phyloP scores from a whole-genome alignment of 2,329 filamentous ascomycete species.

The Daldinia sp. region DNA sequence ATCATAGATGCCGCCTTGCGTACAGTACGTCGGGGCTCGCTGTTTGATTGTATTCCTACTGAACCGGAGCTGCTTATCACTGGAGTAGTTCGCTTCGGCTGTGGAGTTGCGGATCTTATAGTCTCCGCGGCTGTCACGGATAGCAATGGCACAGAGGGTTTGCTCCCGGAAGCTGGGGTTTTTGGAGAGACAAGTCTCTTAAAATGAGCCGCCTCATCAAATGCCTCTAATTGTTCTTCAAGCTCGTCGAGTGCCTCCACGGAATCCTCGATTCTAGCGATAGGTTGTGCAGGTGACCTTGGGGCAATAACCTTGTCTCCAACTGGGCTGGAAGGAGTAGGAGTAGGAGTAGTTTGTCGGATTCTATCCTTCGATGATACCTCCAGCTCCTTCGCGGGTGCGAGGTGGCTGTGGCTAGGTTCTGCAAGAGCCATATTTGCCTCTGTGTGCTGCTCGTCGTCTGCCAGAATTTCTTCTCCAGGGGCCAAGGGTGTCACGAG shows the following conservation, averaged over 20 bases:
- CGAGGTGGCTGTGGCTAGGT: slow-evolving; percentile 18
- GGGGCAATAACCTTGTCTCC: slow-evolving; percentile 47
- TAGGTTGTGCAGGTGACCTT: slow-evolving; percentile 45
- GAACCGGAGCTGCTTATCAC: slow-evolving; percentile 50
- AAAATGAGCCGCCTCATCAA: slow-evolving; percentile 48
- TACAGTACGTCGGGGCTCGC: slow-evolving; percentile 48
- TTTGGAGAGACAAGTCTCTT: slow-evolving; percentile 35
- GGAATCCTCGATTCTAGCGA: slow-evolving; percentile 67
- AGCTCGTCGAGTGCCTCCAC: slow-evolving; percentile 68
- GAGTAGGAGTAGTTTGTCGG: slow-evolving; percentile 27
- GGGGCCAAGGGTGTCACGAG: slow-evolving; percentile 47
- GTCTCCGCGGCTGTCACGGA: slow-evolving; percentile 20
- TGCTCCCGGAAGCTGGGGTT: slow-evolving; percentile 14
- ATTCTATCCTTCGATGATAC: slow-evolving; percentile 13
- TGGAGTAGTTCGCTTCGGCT: slow-evolving; percentile 34
- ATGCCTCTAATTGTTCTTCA: slow-evolving; percentile 67
- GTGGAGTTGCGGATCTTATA: slow-evolving; percentile 40
- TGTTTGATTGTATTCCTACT: slow-evolving; percentile 53
- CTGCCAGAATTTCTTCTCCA: slow-evolving; percentile 37
- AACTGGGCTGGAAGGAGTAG: slow-evolving; percentile 42
- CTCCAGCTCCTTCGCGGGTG: slow-evolving; percentile 29
- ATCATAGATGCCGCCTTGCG: slow-evolving; percentile 55
- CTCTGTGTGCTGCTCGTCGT: slow-evolving; percentile 22
- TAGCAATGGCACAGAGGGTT: slow-evolving; percentile 20
- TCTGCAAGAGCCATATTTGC: slow-evolving; percentile 38